Evolutionary conservation across 345 rosid genomes (phyloP).

Genomic region (Erysimum cheiranthoides): DNA sequence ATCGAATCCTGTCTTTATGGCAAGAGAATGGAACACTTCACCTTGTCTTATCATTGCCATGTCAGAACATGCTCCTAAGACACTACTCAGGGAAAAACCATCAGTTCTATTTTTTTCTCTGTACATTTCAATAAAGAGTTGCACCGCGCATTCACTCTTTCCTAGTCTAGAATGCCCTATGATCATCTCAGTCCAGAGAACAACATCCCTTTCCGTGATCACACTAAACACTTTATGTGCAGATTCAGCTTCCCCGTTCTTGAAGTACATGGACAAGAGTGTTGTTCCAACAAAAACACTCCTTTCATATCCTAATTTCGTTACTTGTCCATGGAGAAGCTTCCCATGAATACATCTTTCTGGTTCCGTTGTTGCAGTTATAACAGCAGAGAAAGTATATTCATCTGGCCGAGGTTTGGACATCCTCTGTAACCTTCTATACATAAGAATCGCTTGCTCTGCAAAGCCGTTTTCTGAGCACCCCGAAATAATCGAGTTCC

Average conservation of each 20-base stretch:
- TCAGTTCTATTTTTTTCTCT: slow-evolving; percentile 59
- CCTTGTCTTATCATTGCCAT: slow-evolving; percentile 72
- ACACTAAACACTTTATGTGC: slow-evolving; percentile 57
- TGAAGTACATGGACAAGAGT: slow-evolving; percentile 79
- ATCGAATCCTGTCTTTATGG: slow-evolving; percentile 61
- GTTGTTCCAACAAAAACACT: slow-evolving; percentile 71
- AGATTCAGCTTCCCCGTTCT: slow-evolving; percentile 58
- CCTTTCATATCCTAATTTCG: slow-evolving; percentile 56
- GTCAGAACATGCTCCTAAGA: slow-evolving; percentile 79
- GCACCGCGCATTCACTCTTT: slow-evolving; percentile 61
- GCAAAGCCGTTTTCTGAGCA: slow-evolving; percentile 65
- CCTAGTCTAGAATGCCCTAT: slow-evolving; percentile 72
- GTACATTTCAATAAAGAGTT: slow-evolving; percentile 60
- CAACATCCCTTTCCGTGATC: slow-evolving; percentile 62
- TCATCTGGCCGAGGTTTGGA: slow-evolving; percentile 69
- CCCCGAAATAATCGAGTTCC: slow-evolving; percentile 86
- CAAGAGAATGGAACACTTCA: slow-evolving; percentile 69
- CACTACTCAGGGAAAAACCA: slow-evolving; percentile 76
- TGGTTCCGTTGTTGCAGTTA: slow-evolving; percentile 57
- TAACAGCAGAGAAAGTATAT: slow-evolving; percentile 72
- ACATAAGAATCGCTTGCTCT: slow-evolving; percentile 60
- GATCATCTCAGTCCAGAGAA: slow-evolving; percentile 95
- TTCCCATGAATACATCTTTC: slow-evolving; percentile 55
- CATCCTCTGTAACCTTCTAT: slow-evolving; percentile 49
- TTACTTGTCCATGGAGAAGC: slow-evolving; percentile 68